These are phyloP conservation scores for Solanum phureja DNA, from an alignment of 257 asterid genomes.

Conservation along the genomic window DNA sequence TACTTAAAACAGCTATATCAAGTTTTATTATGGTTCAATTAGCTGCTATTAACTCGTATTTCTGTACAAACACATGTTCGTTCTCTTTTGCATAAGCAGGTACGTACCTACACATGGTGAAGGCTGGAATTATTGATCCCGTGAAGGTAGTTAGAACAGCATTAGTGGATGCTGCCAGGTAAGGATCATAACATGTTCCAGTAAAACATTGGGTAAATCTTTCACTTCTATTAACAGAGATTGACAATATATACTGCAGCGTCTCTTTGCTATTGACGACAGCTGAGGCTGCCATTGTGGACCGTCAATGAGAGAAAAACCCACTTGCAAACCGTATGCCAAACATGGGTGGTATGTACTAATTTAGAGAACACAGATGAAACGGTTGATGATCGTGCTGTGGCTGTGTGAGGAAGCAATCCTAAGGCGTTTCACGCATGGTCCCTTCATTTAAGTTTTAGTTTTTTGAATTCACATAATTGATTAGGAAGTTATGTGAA, in stretches of 20 bases:
- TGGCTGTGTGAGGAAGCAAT: neutral
- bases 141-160: slow-evolving; percentile 78
- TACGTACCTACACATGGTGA: slow-evolving; percentile 64
- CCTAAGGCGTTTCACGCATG: neutral
- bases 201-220: neutral
- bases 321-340: slow-evolving; percentile 48
- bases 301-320: slow-evolving; percentile 41
- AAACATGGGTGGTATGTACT: slow-evolving; percentile 37
- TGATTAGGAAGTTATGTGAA: neutral
- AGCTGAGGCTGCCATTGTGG: slow-evolving; percentile 56
- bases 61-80: neutral
- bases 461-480: neutral
- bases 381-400: neutral
- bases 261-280: slow-evolving; percentile 63
- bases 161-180: slow-evolving; percentile 73
- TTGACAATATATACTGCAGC: slow-evolving; percentile 23
- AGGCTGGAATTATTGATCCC: slow-evolving; percentile 78
- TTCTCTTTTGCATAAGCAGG: slow-evolving; percentile 24
- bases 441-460: neutral
- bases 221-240: neutral
- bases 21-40: neutral
- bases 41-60: neutral
- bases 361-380: neutral
- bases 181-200: neutral
- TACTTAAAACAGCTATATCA: neutral